phyloP scores from a whole-genome alignment of 352 stramenopile genomes.

The Phytophthora tentaculata region DNA sequence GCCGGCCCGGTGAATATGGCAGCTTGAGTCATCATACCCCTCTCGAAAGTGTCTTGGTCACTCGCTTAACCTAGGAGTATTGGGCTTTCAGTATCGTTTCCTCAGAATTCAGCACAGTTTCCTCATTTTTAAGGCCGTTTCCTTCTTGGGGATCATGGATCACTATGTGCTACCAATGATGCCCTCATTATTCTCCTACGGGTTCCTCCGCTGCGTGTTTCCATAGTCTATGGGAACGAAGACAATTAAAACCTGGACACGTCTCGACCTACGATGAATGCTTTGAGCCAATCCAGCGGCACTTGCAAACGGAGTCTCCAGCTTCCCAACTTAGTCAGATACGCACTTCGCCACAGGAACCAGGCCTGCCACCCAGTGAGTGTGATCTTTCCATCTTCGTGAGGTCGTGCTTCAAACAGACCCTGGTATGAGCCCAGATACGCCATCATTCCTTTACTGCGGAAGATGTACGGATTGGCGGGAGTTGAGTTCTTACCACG shows the following conservation, averaged over 20 bases:
- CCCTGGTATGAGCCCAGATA: conserved; percentile 93
- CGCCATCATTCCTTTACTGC: conserved; percentile 93
- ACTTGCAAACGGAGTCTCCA: conserved; percentile 93
- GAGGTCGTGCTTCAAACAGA: conserved; percentile 78
- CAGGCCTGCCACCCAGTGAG: conserved; percentile 89
- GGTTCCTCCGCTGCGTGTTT: too few relatives aligned
- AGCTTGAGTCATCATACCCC: too few relatives aligned
- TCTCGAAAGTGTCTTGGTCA: too few relatives aligned
- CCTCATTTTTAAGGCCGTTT: too few relatives aligned
- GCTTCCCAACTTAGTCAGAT: conserved; percentile 95
- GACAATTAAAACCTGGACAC: conserved; percentile 93
- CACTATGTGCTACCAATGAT: too few relatives aligned
- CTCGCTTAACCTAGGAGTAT: too few relatives aligned
- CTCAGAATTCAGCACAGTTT: too few relatives aligned
- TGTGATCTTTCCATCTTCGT: conserved; percentile 46
- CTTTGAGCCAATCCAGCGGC: conserved; percentile 97
- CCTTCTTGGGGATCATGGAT: too few relatives aligned
- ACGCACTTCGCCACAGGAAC: conserved; percentile 93
- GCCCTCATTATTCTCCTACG: too few relatives aligned
- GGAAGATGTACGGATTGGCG: conserved; percentile 63
- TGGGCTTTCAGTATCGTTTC: too few relatives aligned
- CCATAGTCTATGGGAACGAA: too few relatives aligned
- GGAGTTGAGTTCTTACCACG: conserved; percentile 55
- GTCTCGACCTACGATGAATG: conserved; percentile 95
- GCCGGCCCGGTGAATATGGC: too few relatives aligned